Evolutionary conservation across 148 eudicot genomes (phyloP), one percentile per base, ranked within the genome.

Genomic region (Chenopodium berlandieri): DNA sequence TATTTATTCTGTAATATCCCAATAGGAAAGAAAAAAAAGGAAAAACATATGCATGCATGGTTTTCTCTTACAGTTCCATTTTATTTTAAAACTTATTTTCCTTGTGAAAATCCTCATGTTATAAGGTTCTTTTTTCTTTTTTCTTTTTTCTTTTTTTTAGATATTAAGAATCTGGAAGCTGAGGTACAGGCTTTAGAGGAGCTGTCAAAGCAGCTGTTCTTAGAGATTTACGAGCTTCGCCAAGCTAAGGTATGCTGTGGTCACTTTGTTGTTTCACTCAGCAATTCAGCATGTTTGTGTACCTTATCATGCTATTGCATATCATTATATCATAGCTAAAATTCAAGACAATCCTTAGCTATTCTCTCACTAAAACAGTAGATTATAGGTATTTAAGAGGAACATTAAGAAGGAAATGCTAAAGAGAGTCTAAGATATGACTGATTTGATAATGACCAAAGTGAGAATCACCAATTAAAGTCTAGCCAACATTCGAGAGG

Each of bases 171-270:
- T 90, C 83, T 92, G 90, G 94, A 96, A 86, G 89, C 95, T 65
- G 99, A 96, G 87, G 97, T 94, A 60, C 97, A 92, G 88, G 95
- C 95, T 85, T 73, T 96, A 82, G 98, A 96, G 85, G 99, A 96
- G 87, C 97, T 96, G 69, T 92, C 98, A 60, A 96, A 96, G 86
- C 99, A 94, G 86, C 86, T 96, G 22, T 96, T 96, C 79, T 83
- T 94, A 88, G 99, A 96, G 86, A 91, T 94, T 58, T 96, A 91
- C 79, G 99, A 96, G 90, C 99, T 96, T 80, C 98, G 99, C 60
- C 98, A 96, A 89, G 99, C 99, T 71, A 96, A 96, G 99, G 99
- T 94, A 37, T 48, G 68, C 52, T 60, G 66, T 19, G 63, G 73
- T 78, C 48, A 47, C 63, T 74, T 56, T 79, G 12, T 31, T 44